Base-by-base conservation (phyloP, 2,329 filamentous ascomycete species). In the Ophiostoma novo-ulmi region DNA sequence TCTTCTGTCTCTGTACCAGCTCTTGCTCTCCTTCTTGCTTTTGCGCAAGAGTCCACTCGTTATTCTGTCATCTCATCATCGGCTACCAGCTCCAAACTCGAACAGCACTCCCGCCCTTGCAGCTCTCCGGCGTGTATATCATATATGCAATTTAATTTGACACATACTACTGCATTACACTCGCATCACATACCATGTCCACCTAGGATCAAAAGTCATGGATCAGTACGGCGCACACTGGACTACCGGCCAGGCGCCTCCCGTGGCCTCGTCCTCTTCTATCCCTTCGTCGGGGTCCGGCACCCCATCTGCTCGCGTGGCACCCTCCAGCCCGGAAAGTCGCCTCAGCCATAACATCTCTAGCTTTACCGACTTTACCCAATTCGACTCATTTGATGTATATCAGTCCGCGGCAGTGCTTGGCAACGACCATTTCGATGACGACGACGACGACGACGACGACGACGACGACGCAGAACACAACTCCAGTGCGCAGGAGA, bases 301-400 rank as follows among this genome's bases (percentile, higher is more conserved):
- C 22, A 52, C 70, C n/a, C 61, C 70, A 1, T 69, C 67, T 14
- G 67, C 66, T 61, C 31, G 36, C 11, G 35, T 69, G 55, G 63
- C 69, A 14, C 55, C 69, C 22, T 58, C 38, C 67, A 41, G 31
- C 68, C 48, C 61, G 10, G 69, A 71, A 20, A 44, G 67, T 26
- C 31, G 20, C 1, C 20, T 72, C 38, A 73, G 69, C 66, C 64
- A 71, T 39, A 72, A 71, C 70, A 78, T 78, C 67, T 76, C 77
- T 20, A 76, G 73, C 41, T 72, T 79, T 7, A 75, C 76, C 20
- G 78, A 79, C 61, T 74, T 79, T 36, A 72, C 75, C 61, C 76
- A 77, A 71, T 75, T 76, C 55, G 76, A 74, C 31, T 74, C 72
- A 44, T 97, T 94, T 76, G 89, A 89, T 70, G 78, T 76, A 1